Evolutionary conservation across 768 basidiomycete species (phyloP), one percentile per base, ranked within the genome.

Genomic region (Leccinum ochraceum): DNA sequence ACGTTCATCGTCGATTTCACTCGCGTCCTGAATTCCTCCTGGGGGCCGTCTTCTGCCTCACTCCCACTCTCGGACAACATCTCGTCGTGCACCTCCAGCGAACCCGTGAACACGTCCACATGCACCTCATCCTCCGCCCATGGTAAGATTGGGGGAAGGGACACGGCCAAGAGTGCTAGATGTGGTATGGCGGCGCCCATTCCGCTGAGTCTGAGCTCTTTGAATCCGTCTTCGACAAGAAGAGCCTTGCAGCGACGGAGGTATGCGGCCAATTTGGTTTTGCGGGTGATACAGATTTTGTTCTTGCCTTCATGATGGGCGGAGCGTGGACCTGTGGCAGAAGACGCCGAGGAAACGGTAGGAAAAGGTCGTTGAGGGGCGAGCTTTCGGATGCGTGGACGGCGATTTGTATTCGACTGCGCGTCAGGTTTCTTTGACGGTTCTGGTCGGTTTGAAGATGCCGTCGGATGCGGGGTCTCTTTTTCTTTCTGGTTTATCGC

Each of bases 171-270:
- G 52, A 85, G 85, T 30, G 89, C 75, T 24, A 93, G 83, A 66
- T 87, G 87, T 3, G 94, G 92, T 59, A 95, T 94, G 2, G 94
- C 92, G 5, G 94, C 94, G 26, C 92, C 94, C 86, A 95, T 89
- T 6, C 91, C 94, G 60, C 83, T 85, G 49, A 95, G 74, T 71
- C 87, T 84, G 34, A 95, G 73, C 5, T 83, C 86, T 63, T 88
- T 88, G 68, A 90, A 92, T 86, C 89, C 92, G 63, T 93, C 86
- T 49, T 86, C 82, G 50, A 92, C 68, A 50, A 94, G 74, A 30
- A 88, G 74, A 60, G 86, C 81, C 67, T 90, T 92, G 72, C 92
- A 94, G 52, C 89, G 82, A 57, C 87, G 78, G 73, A 94, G 81
- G 71, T 94, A 94, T 56, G 83, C 80, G 37, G 85, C 87, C 6